Percentiles rank a stretch among this genome's conserved stretches.
Evolutionary conservation across 148 eudicot species (phyloP).

Genomic region (Fagopyrum tataricum): DNA sequence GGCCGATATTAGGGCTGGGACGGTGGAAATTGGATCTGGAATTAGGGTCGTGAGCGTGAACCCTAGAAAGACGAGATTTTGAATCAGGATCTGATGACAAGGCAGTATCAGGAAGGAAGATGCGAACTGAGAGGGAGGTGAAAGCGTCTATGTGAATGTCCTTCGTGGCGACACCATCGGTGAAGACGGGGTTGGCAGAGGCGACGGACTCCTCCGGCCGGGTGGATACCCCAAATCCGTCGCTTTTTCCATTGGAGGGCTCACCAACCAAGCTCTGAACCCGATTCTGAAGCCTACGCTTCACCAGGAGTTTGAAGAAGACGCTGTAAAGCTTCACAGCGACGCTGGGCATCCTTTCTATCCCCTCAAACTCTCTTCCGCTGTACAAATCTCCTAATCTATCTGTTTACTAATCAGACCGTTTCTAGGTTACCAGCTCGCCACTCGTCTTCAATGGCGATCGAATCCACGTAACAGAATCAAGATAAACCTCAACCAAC

Average conservation of each 20-base stretch:
- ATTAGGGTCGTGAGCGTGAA: conserved; percentile 4
- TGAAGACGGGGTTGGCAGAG: conserved; percentile 60
- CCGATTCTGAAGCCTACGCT: conserved; percentile 70
- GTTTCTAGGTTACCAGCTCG: not conserved
- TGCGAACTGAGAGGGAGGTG: conserved; percentile 59
- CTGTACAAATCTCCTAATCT: not conserved
- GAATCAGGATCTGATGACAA: not conserved
- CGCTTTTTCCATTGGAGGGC: not conserved
- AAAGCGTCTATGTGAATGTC: conserved; percentile 81
- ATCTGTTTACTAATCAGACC: not conserved
- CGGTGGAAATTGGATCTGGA: conserved; percentile 18
- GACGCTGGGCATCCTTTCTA: conserved; percentile 73
- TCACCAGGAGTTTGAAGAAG: conserved; percentile 73
- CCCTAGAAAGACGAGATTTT: conserved; percentile 7
- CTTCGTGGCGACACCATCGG: conserved; percentile 87
- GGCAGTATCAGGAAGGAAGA: conserved; percentile 71
- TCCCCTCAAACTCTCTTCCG: conserved; percentile 1
- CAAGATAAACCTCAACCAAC: not conserved
- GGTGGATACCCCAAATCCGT: conserved; percentile 61
- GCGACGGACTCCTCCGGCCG: conserved; percentile 79
- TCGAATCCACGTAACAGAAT: not conserved
- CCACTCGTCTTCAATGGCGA: not conserved
- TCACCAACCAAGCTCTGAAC: conserved; percentile 36
- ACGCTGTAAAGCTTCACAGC: conserved; percentile 90
- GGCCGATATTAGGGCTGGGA: conserved; percentile 10